phyloP scores from a whole-genome alignment of 192 early-diverging fungal genomes.

The Coemansia pectinata region DNA sequence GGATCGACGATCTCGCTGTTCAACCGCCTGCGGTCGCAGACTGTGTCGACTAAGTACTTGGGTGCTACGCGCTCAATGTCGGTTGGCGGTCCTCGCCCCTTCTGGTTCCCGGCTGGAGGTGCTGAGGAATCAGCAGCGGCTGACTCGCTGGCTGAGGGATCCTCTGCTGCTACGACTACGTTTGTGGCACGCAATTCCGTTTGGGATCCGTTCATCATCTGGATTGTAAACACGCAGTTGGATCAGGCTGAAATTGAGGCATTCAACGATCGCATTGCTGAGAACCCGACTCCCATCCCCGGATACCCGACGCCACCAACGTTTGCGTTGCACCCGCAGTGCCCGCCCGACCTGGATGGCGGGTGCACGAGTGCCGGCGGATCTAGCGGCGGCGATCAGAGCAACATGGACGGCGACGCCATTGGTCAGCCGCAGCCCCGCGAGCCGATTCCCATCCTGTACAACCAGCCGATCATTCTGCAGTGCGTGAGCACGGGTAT shows the following conservation, averaged over 20 bases:
- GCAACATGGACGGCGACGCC: conserved; percentile 17
- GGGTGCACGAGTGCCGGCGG: conserved; percentile 1
- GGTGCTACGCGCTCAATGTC: conserved; percentile 57
- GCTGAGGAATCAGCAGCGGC: conserved; percentile 1
- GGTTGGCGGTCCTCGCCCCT: conserved; percentile 52
- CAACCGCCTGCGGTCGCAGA: conserved; percentile 88
- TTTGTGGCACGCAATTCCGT: conserved; percentile 73
- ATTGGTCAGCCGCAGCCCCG: conserved; percentile 31
- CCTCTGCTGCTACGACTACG: conserved; percentile 50
- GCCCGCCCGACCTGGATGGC: conserved; percentile 41
- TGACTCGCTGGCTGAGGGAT: not conserved
- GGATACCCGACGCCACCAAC: conserved; percentile 79
- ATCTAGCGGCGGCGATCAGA: conserved; percentile 10
- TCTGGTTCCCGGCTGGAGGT: conserved; percentile 49
- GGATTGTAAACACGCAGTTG: conserved; percentile 71
- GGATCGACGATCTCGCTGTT: conserved; percentile 86
- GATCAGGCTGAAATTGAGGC: conserved; percentile 59
- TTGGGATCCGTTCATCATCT: conserved; percentile 91
- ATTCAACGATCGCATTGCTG: conserved; percentile 44
- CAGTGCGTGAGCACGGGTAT: conserved; percentile 87
- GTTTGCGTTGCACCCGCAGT: conserved; percentile 67
- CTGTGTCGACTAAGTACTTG: conserved; percentile 85
- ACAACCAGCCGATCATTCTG: conserved; percentile 86
- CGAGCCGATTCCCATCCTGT: conserved; percentile 72
- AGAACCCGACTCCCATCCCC: conserved; percentile 44